A percentile compares a stretch with the other conserved stretches of the same genome.
phyloP scores from a whole-genome alignment of 176 grass and related monocot species.

The Oryza glumipatula region DNA sequence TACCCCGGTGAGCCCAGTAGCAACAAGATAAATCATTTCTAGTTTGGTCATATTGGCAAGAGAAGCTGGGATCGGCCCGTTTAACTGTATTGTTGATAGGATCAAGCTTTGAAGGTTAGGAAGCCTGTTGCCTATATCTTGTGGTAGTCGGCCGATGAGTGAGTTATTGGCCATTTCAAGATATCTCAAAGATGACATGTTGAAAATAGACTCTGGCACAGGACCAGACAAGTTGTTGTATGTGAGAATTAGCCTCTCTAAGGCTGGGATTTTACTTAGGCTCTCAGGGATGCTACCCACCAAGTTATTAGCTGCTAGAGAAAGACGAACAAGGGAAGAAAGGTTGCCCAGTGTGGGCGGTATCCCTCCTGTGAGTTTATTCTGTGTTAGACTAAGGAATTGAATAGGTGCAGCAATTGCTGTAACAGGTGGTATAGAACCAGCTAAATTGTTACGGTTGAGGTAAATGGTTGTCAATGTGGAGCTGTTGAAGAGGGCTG shows the following conservation, averaged over 20 bases:
- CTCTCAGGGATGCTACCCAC: conserved; percentile 59
- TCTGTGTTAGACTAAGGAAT: conserved; percentile 33
- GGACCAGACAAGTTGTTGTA: not conserved
- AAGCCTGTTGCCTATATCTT: conserved; percentile 47
- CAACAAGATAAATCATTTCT: conserved; percentile 33
- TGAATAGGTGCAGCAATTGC: conserved; percentile 4
- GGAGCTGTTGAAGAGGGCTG: no score
- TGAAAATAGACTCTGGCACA: conserved; percentile 42
- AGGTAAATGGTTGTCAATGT: conserved; percentile 34
- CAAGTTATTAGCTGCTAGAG: conserved; percentile 40
- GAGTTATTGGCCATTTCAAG: conserved; percentile 47
- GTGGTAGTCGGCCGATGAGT: conserved; percentile 39
- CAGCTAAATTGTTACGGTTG: conserved; percentile 39
- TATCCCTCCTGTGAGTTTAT: conserved; percentile 49
- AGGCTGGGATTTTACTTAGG: conserved; percentile 18
- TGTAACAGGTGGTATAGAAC: conserved; percentile 20
- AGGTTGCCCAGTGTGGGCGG: conserved; percentile 49
- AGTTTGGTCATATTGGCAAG: conserved; percentile 45
- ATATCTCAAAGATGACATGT: conserved; percentile 41
- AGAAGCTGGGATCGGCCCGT: conserved; percentile 40
- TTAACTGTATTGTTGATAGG: conserved; percentile 34
- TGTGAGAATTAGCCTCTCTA: conserved; percentile 36
- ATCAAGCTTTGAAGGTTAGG: conserved; percentile 39
- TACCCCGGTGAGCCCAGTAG: conserved; percentile 35
- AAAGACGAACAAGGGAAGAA: conserved; percentile 33